These are phyloP conservation scores for Jamesozyma lodderae DNA, from an alignment of 805 yeast species.

Conservation along the genomic window DNA sequence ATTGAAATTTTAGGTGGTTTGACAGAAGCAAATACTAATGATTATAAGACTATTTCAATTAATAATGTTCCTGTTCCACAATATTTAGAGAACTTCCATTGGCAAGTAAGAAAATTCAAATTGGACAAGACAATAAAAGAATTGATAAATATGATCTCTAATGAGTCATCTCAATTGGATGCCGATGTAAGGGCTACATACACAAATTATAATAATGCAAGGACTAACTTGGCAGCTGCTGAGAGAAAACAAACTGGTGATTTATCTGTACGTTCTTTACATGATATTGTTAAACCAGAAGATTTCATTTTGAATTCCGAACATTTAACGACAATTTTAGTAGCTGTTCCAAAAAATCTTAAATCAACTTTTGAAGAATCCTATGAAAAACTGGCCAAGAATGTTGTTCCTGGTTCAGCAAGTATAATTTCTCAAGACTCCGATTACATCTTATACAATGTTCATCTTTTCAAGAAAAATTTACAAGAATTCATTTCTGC, in stretches of 20 bases:
- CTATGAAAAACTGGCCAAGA: slow-evolving; percentile 69
- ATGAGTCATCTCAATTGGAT: slow-evolving; percentile 77
- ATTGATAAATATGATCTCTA: slow-evolving; percentile 57
- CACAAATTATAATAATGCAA: slow-evolving; percentile 70
- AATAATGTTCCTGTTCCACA: slow-evolving; percentile 43
- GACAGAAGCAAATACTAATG: slow-evolving; percentile 35
- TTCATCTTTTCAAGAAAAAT: slow-evolving; percentile 78
- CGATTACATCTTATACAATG: slow-evolving; percentile 65
- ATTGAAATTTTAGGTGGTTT: slow-evolving; percentile 59
- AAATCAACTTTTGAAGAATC: slow-evolving; percentile 50
- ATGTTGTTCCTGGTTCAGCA: slow-evolving; percentile 92
- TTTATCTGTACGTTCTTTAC: slow-evolving; percentile 80
- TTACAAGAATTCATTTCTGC: slow-evolving; percentile 58
- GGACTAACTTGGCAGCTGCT: slow-evolving; percentile 73
- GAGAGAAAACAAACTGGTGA: slow-evolving; percentile 93
- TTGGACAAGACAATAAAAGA: slow-evolving; percentile 75
- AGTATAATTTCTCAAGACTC: slow-evolving; percentile 56
- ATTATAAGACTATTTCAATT: slow-evolving; percentile 45
- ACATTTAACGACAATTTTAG: slow-evolving; percentile 71
- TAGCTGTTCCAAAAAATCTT: slow-evolving; percentile 74
- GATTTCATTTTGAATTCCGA: slow-evolving; percentile 83
- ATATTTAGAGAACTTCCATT: slow-evolving; percentile 65
- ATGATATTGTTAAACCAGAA: slow-evolving; percentile 73
- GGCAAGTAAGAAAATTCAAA: slow-evolving; percentile 85
- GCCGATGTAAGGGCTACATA: slow-evolving; percentile 73